Base-by-base conservation (phyloP, 2,329 filamentous ascomycete genomes). In the Sporothrix protearum region DNA sequence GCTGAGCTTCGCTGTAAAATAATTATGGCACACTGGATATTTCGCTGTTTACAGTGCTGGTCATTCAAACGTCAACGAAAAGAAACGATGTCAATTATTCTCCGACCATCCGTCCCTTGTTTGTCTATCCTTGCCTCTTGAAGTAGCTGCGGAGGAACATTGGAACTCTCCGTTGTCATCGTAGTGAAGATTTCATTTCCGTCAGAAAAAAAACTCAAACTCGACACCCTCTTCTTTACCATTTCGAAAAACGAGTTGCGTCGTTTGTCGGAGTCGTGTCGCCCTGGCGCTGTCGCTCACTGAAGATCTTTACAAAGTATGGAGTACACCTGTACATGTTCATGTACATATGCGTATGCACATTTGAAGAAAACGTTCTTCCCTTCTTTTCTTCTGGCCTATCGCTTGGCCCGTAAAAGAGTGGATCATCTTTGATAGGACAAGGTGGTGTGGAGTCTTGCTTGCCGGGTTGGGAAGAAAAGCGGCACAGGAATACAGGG, bases 391-490 rank as follows among this genome's bases (percentile, higher is more conserved):
- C 28, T 12, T 25, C 36, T 45, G 36, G 36, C 36, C 59, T 25
- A n/a, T 25, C 49, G 14, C 14, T 30, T 61, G 49, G 19, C 33
- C 53, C 33, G 10, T 16, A 47, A 33, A 59, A 70, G 28, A 51
- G 16, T 68, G 68, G 68, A 4, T 2, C 39, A 4, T 47, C 39
- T 45, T 45, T 45, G 1, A 28, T 42, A n/a, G n/a, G 3, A 6
- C 42, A 47, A 25, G 55, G 49, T 61, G 42, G 68, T 69, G 68
- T 69, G 68, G 68, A 36, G 10, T 51, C 45, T n/a, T 33, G 51
- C 59, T 59, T 57, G 67, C 67, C 67, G 51, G 67, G 49, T 69
- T 69, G 33, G 39, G 51, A 45, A 55, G 12, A 66, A 39, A 55
- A 72, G 36, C 63, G 68, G 42, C 19, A 68, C 45, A 47, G 36